Evolutionary conservation across 805 yeast genomes (phyloP), one percentile per base, ranked within the genome.

Genomic region (Metschnikowia picachoensis): DNA sequence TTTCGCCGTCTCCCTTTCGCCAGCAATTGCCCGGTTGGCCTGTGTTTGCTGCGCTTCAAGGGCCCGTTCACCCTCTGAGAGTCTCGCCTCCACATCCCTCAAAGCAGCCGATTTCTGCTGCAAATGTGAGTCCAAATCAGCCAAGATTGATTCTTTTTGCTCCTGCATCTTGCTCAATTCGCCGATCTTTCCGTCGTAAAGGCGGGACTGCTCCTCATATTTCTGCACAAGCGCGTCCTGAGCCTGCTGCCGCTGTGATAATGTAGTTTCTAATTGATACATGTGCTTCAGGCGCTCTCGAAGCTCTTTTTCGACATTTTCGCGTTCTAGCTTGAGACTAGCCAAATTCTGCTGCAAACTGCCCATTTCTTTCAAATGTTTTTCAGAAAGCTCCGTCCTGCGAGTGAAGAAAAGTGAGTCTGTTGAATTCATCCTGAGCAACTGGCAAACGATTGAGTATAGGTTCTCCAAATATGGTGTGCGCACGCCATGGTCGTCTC

Each of bases 401-500:
- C 74, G 59, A 12, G 51, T 48, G 49, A 69, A 70, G 44, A 70
- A 69, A 2, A 64, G 50, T 8, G 70, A 64, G 13, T 50, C 45
- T 2, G 56, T 49, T 11, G 55, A 57, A 50, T 81, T 82, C 48
- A 77, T 66, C 48, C 71, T 74, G 45, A 71, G 74, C 44, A 72
- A 76, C 61, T 85, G 91, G 52, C 87, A 81, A 72, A 85, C 70
- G 44, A 82, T 77, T 2, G 96, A 89, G 61, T 88, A 91, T 47
- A 88, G 68, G 56, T 87, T 87, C 67, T 91, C 97, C 62, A 91
- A 72, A 62, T 91, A 91, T 2, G 97, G 97, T 0, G 97, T 88
- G 61, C 85, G 84, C 44, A 89, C 82, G 40, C 85, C 83, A 60
- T 79, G 79, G 61, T 90, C 96, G 67, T 90, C 96, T n/a, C 94